phyloP scores from a whole-genome alignment of 176 grass and related monocot genomes.

The Poa pratensis region DNA sequence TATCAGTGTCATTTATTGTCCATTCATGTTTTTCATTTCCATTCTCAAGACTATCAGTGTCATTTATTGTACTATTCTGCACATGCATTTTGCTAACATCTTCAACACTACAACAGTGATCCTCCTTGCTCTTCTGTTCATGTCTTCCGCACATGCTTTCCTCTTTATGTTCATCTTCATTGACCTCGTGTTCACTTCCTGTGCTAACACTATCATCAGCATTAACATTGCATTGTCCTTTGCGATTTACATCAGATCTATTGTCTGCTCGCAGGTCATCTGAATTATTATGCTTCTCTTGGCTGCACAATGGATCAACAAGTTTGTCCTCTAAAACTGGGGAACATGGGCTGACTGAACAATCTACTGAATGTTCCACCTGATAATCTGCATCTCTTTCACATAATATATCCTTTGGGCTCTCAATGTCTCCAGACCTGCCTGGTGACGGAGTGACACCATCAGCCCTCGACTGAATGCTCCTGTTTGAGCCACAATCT shows the following conservation, averaged over 20 bases:
- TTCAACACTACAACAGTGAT: constrained; percentile 32
- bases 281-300: constrained; percentile 36
- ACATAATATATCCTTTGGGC: constrained; percentile 60
- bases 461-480: constrained; percentile 49
- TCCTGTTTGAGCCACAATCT: constrained; percentile 52
- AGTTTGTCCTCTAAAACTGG: constrained; percentile 57
- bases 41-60: constrained; percentile 24
- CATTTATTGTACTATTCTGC: constrained; percentile 29
- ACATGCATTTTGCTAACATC: constrained; percentile 30
- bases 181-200: constrained; percentile 20
- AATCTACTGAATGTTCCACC: constrained; percentile 42
- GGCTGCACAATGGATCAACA: constrained; percentile 51
- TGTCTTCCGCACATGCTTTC: constrained; percentile 45
- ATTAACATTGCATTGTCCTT: constrained; percentile 22
- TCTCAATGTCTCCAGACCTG: constrained; percentile 51
- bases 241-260: constrained; percentile 22
- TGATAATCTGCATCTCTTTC: constrained; percentile 46
- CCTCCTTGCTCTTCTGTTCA: constrained; percentile 42
- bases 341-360: constrained; percentile 30
- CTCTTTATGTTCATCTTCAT: constrained; percentile 43
- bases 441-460: constrained; percentile 38
- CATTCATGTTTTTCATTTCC: constrained; percentile 42
- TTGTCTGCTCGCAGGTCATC: constrained; percentile 12
- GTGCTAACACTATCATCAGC: constrained; percentile 34
- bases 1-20: constrained; percentile 15